Evolutionary conservation across 1,284 basidiomycete genomes (phyloP).

Genomic region (Coriolopsis trogii): DNA sequence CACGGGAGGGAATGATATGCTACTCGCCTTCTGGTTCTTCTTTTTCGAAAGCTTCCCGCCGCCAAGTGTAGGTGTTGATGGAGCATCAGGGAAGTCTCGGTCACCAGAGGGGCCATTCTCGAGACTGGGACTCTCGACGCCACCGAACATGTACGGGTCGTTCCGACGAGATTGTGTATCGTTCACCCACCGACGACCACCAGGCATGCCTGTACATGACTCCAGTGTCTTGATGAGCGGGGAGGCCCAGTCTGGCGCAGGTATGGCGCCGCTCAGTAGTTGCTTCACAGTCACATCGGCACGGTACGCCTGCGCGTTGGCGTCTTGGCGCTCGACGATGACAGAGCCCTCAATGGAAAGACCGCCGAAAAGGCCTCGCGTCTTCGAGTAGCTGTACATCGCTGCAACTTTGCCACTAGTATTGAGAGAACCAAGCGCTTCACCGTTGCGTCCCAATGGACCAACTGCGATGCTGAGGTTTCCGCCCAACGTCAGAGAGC

Average conservation of each 20-base stretch:
- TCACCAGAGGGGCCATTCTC: conserved; percentile 32
- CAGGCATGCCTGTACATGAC: conserved; percentile 71
- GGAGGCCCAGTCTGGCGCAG: conserved; percentile 78
- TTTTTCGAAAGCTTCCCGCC: conserved; percentile 40
- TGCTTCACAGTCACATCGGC: conserved; percentile 75
- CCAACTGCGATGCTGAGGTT: conserved; percentile 93
- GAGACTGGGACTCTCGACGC: conserved; percentile 45
- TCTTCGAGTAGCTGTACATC: conserved; percentile 97
- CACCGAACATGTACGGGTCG: conserved; percentile 60
- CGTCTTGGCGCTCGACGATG: conserved; percentile 93
- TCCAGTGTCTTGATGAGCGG: conserved; percentile 76
- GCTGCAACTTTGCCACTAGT: conserved; percentile 89
- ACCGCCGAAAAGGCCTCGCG: conserved; percentile 87
- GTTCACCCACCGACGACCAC: conserved; percentile 67
- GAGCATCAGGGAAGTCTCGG: conserved; percentile 8
- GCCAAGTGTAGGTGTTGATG: conserved; percentile 5
- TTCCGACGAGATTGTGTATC: conserved; percentile 43
- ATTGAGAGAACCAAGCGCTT: conserved; percentile 88
- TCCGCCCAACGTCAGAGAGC: conserved; percentile 91
- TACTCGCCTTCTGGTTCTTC: conserved; percentile 48
- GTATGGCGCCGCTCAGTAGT: conserved; percentile 78
- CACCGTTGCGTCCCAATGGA: conserved; percentile 92
- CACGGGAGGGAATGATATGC: conserved; percentile 57
- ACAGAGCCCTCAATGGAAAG: conserved; percentile 92
- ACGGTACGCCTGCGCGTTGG: conserved; percentile 81